Base-by-base conservation (phyloP, 371 early-diverging fungal species). In the Amoeboaphelidium occidentale region DNA sequence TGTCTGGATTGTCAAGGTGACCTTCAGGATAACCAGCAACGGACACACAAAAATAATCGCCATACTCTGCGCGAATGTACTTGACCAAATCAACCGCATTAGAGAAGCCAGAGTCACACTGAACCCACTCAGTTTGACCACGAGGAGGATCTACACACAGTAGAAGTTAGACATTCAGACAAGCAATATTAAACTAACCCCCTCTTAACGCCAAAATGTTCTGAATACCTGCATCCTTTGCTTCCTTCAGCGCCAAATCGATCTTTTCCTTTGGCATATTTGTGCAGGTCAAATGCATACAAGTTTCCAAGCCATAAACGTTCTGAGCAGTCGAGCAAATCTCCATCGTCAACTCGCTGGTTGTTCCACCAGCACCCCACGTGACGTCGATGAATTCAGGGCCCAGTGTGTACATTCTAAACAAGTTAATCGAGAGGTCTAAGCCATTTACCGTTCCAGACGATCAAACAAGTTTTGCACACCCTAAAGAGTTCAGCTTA, bases 261-360 rank as follows among this genome's bases (percentile, higher is more conserved):
- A 92, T 78, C 63, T 79, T 80, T 49, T 75, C 78, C 3, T 76
- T 68, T 27, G 84, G 81, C 81, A 87, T 90, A 66, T 88, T 90
- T 53, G 90, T 88, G 68, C 93, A 92, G 12, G 90, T 92, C 62
- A 92, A 71, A 58, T 92, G 93, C 93, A 92, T 90, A 70, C 83
- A 81, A 2, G 90, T 80, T 59, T 92, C 91, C 52, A 88, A 70
- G 42, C 90, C 89, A 60, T 84, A 87, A 1, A 88, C 87, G 43
- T 79, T 68, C 61, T 89, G 90, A 2, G 93, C 79, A 46, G 78
- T 86, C 21, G 77, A 63, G 58, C 88, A 87, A 49, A 83, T 74
- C 54, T 83, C 81, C 39, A 73, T 67, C 1, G 89, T 88, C 50
- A 89, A 69, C 47, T 88, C 84, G 2, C 85, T 79, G 39, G 84